Percentiles rank a stretch among this genome's conserved stretches.
phyloP scores from a whole-genome alignment of 2,329 filamentous ascomycete genomes.

The Monilinia fructigena region DNA sequence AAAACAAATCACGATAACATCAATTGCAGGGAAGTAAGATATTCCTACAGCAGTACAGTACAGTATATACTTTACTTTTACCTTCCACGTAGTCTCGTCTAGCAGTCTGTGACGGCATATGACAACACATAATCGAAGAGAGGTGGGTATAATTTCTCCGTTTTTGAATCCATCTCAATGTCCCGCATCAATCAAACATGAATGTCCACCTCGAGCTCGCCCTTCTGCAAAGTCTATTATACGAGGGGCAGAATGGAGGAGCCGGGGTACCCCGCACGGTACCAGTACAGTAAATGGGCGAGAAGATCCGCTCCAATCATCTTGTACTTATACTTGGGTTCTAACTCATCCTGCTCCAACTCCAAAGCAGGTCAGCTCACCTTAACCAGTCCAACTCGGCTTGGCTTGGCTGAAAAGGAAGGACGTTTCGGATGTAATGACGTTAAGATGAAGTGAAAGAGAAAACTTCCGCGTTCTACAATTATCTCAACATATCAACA shows the following conservation, averaged over 20 bases:
- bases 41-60: neutral
- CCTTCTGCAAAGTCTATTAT: no score
- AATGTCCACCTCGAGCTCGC: neutral
- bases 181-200: neutral
- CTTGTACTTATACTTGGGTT: no score
- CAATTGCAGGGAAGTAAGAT: neutral
- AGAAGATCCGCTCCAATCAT: constrained; percentile 20
- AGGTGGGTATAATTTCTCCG: neutral
- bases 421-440: neutral
- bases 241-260: constrained; percentile 6
- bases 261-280: neutral
- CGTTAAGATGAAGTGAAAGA: neutral
- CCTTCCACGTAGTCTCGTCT: neutral
- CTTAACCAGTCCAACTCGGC: no score
- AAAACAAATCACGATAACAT: neutral
- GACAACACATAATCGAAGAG: neutral
- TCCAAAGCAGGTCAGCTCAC: no score
- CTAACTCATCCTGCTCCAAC: no score
- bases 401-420: neutral
- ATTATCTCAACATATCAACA: neutral
- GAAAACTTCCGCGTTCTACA: neutral
- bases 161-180: neutral
- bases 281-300: neutral
- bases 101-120: neutral
- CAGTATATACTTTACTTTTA: constrained; percentile 3